phyloP scores from a whole-genome alignment of 805 yeast species.

The Pichia scutulata region DNA sequence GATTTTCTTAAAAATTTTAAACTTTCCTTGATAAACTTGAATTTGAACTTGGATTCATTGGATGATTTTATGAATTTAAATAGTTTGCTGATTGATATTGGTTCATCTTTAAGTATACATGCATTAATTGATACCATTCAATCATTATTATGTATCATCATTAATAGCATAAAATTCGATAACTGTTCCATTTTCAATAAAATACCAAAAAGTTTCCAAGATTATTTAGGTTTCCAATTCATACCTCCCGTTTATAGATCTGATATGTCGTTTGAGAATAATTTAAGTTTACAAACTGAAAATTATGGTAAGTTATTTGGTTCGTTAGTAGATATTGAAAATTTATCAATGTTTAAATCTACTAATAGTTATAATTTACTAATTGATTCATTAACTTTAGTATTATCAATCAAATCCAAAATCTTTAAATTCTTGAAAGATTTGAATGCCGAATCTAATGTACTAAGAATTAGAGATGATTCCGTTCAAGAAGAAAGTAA shows the following conservation, averaged over 20 bases:
- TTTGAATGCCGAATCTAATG: slow-evolving; percentile 15
- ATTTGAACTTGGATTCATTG: slow-evolving; percentile 14
- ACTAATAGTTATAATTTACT: slow-evolving; percentile 10
- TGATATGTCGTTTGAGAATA: slow-evolving; percentile 21
- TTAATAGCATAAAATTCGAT: slow-evolving; percentile 14
- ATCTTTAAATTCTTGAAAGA: slow-evolving; percentile 15
- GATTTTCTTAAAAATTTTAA: slow-evolving; percentile 17
- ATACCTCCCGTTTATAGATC: slow-evolving; percentile 26
- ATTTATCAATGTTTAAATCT: slow-evolving; percentile 9
- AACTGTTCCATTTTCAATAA: background rate
- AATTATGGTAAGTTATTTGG: slow-evolving; percentile 5
- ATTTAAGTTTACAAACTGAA: slow-evolving; percentile 12
- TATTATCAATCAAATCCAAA: slow-evolving; percentile 29
- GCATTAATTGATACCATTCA: slow-evolving; percentile 26
- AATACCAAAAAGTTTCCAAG: slow-evolving; percentile 12
- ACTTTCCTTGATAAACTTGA: slow-evolving; percentile 15
- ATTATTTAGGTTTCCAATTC: slow-evolving; percentile 19
- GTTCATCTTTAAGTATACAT: slow-evolving; percentile 29
- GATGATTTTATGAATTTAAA: slow-evolving; percentile 18
- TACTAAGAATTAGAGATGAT: slow-evolving; percentile 4
- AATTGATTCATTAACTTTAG: slow-evolving; percentile 28
- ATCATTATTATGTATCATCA: slow-evolving; percentile 16
- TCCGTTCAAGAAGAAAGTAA: background rate
- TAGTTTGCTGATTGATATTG: slow-evolving; percentile 23
- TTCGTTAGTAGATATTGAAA: slow-evolving; percentile 12